These are phyloP conservation scores for Nyctanthes arbortristis DNA, from an alignment of 257 asterid species.

Conservation along the genomic window DNA sequence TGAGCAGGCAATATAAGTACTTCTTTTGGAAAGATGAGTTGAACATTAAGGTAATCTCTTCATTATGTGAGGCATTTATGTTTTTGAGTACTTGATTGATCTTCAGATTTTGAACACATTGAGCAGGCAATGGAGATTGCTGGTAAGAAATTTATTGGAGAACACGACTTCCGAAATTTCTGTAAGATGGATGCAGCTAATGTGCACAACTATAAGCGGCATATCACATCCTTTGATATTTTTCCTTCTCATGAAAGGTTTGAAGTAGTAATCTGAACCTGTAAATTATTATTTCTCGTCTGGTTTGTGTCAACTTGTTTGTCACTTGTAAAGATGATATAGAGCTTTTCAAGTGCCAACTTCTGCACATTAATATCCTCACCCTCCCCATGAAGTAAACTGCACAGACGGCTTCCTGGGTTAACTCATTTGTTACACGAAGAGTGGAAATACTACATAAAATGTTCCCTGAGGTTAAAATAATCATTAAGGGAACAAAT, in stretches of 20 bases:
- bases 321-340: background rate
- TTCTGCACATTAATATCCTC: conserved; percentile 1
- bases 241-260: conserved; percentile 74
- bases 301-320: conserved; percentile 12
- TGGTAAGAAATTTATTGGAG: conserved; percentile 77
- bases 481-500: background rate
- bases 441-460: no score
- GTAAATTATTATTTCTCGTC: background rate
- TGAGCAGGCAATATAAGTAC: conserved; percentile 88
- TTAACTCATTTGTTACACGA: no score
- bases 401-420: conserved; percentile 5
- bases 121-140: conserved; percentile 85
- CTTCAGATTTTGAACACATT: conserved; percentile 51
- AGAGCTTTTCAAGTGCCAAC: background rate
- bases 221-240: conserved; percentile 61
- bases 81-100: conserved; percentile 41
- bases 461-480: conserved; percentile 6
- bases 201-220: conserved; percentile 81
- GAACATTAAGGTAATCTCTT: conserved; percentile 55
- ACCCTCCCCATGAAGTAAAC: background rate
- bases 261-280: conserved; percentile 19
- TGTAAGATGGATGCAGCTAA: conserved; percentile 97
- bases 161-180: conserved; percentile 95
- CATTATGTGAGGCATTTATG: conserved; percentile 16
- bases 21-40: conserved; percentile 84